Percentiles rank a stretch among this genome's conserved stretches.
Evolutionary conservation across 2,329 filamentous ascomycete genomes (phyloP).

Genomic region (Nothomitra cinnamomea): DNA sequence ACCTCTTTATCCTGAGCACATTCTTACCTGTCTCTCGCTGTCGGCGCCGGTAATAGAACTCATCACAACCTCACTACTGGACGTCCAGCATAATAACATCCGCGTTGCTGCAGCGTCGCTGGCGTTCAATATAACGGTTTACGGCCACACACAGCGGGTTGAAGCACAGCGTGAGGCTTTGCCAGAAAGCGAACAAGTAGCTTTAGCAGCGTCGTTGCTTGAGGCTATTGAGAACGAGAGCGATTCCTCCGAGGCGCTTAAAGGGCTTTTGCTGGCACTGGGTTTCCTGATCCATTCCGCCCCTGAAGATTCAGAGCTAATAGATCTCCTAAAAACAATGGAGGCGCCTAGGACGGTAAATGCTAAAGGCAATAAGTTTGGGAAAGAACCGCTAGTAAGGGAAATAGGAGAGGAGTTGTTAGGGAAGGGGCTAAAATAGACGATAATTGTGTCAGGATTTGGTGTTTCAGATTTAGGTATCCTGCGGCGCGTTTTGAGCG

Average conservation of each 20-base stretch:
- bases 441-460: too few species aligned
- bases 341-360: conserved; percentile 51
- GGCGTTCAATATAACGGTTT: conserved; percentile 62
- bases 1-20: conserved; percentile 48
- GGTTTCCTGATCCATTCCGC: conserved; percentile 61
- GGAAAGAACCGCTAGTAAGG: conserved; percentile 17
- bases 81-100: conserved; percentile 54
- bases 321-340: conserved; percentile 62
- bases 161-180: conserved; percentile 41
- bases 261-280: conserved; percentile 58
- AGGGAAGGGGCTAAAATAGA: conserved; percentile 1
- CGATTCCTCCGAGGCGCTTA: conserved; percentile 48
- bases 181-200: conserved; percentile 55
- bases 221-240: conserved; percentile 47
- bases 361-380: conserved; percentile 23
- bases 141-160: conserved; percentile 48
- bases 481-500: too few species aligned
- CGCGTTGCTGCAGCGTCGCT: conserved; percentile 70
- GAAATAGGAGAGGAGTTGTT: conserved; percentile 15
- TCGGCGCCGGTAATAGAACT: conserved; percentile 46
- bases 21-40: conserved; percentile 36
- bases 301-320: conserved; percentile 53
- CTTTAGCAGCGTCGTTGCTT: conserved; percentile 63
- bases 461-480: too few species aligned
- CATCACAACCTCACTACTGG: conserved; percentile 61